A percentile compares a stretch with the other conserved stretches of the same genome.
phyloP scores from a whole-genome alignment of 768 basidiomycete genomes.

The Arthromyces matolae region DNA sequence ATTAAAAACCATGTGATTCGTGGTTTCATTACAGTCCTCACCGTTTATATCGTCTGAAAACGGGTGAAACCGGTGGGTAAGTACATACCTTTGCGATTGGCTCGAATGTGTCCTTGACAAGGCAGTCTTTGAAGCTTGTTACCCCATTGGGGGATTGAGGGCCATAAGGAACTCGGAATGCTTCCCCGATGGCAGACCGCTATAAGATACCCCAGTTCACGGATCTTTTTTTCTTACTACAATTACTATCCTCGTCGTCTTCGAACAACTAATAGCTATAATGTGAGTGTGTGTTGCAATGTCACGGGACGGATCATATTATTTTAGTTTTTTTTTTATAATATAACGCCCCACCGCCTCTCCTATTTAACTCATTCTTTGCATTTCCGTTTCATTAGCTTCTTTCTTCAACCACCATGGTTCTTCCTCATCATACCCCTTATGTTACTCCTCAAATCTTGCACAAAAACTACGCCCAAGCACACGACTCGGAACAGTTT shows the following conservation, averaged over 20 bases:
- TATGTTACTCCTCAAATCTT: constrained; percentile 89
- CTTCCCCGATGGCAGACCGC: constrained; percentile 21
- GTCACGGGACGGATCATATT: constrained; percentile 24
- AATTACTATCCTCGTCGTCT: constrained; percentile 7
- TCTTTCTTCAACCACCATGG: constrained; percentile 44
- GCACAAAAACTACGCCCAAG: constrained; percentile 81
- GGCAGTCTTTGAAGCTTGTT: constrained; percentile 20
- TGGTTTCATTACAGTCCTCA: not conserved
- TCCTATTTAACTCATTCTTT: constrained; percentile 19
- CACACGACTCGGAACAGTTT: constrained; percentile 59
- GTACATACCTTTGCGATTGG: constrained; percentile 7
- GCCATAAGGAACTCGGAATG: no score
- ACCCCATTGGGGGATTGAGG: constrained; percentile 32
- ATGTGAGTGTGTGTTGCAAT: constrained; percentile 12
- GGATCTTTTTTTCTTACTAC: constrained; percentile 14
- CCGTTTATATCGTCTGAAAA: not conserved
- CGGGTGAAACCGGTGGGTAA: constrained; percentile 29
- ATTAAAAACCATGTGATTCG: constrained; percentile 16
- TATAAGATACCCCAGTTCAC: constrained; percentile 33
- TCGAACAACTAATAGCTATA: no score
- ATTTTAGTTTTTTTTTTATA: no score
- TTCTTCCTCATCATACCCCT: constrained; percentile 68
- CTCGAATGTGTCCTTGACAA: constrained; percentile 14
- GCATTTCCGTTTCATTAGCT: constrained; percentile 17
- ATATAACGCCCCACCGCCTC: no score